Evolutionary conservation across 805 yeast species (phyloP).

Genomic region (Starmerella sirachaensis): DNA sequence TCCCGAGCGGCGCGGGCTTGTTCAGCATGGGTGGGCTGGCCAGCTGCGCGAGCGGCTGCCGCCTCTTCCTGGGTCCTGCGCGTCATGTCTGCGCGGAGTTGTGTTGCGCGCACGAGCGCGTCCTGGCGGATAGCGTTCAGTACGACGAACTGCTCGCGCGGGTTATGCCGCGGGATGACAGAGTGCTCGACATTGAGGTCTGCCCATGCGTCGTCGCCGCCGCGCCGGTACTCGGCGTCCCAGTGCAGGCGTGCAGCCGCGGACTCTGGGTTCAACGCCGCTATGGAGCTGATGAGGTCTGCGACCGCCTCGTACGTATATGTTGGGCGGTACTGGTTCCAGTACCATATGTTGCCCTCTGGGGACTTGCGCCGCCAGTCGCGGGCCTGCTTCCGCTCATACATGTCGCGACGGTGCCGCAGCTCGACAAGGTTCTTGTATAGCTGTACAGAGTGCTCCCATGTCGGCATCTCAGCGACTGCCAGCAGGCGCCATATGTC

Average conservation of each 20-base stretch:
- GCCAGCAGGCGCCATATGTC: conserved; percentile 90
- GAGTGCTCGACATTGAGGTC: conserved; percentile 45
- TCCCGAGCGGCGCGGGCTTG: conserved; percentile 4
- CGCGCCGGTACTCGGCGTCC: conserved; percentile 84
- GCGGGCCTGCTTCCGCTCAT: conserved; percentile 46
- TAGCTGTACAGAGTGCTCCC: conserved; percentile 53
- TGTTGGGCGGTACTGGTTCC: conserved; percentile 81
- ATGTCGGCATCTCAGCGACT: conserved; percentile 38
- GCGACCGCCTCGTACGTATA: conserved; percentile 86
- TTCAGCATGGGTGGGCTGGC: conserved; percentile 16
- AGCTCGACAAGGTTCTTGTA: conserved; percentile 64
- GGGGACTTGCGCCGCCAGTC: conserved; percentile 57
- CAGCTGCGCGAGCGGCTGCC: conserved; percentile 11
- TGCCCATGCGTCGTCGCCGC: conserved; percentile 66
- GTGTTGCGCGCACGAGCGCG: conserved; percentile 13
- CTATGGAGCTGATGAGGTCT: conserved; percentile 61
- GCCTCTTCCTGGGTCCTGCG: conserved; percentile 5
- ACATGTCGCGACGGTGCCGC: conserved; percentile 58
- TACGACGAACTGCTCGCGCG: conserved; percentile 56
- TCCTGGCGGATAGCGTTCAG: conserved; percentile 37
- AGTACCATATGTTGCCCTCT: conserved; percentile 74
- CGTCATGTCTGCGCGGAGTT: conserved; percentile 6
- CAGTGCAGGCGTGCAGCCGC: conserved; percentile 45
- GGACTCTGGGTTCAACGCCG: conserved; percentile 32
- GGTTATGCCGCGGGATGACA: conserved; percentile 40